A percentile compares a stretch with the other conserved stretches of the same genome.
phyloP scores from a whole-genome alignment of 805 yeast species.

The Yamadazyma nakazawae region DNA sequence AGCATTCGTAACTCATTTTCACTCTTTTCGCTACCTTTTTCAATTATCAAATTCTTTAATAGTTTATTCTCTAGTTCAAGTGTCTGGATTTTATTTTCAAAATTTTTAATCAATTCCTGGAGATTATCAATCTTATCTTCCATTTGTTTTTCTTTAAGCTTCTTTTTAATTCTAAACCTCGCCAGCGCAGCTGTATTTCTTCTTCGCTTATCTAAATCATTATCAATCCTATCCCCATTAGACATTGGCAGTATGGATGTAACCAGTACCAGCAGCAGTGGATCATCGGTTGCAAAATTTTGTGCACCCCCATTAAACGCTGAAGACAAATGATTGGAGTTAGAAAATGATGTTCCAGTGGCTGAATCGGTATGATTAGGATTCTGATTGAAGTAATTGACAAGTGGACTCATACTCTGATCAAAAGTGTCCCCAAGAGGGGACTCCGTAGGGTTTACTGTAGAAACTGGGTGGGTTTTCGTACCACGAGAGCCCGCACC shows the following conservation, averaged over 20 bases:
- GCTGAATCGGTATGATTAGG: neutral
- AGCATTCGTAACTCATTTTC: slow-evolving; percentile 37
- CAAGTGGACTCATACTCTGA: slow-evolving; percentile 1
- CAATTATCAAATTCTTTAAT: slow-evolving; percentile 50
- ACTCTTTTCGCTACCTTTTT: slow-evolving; percentile 44
- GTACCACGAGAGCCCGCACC: neutral
- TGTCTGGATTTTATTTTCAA: slow-evolving; percentile 47
- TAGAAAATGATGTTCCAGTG: neutral
- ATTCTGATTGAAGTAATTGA: neutral
- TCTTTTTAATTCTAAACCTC: slow-evolving; percentile 60
- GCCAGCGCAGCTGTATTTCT: slow-evolving; percentile 67
- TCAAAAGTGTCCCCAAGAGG: neutral
- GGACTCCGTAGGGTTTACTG: no score
- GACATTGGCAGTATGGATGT: neutral
- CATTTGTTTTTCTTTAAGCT: slow-evolving; percentile 57
- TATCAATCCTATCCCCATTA: slow-evolving; percentile 4
- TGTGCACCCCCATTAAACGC: neutral
- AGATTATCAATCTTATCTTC: slow-evolving; percentile 44
- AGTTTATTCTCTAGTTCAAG: slow-evolving; percentile 63
- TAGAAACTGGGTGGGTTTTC: no score
- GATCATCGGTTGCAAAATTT: neutral
- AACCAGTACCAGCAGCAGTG: slow-evolving; percentile 4
- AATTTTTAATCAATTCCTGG: slow-evolving; percentile 41
- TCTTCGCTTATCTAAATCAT: slow-evolving; percentile 48
- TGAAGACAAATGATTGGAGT: neutral